These are phyloP conservation scores for Mycena floridula DNA, from an alignment of 768 basidiomycete species.

Conservation along the genomic window DNA sequence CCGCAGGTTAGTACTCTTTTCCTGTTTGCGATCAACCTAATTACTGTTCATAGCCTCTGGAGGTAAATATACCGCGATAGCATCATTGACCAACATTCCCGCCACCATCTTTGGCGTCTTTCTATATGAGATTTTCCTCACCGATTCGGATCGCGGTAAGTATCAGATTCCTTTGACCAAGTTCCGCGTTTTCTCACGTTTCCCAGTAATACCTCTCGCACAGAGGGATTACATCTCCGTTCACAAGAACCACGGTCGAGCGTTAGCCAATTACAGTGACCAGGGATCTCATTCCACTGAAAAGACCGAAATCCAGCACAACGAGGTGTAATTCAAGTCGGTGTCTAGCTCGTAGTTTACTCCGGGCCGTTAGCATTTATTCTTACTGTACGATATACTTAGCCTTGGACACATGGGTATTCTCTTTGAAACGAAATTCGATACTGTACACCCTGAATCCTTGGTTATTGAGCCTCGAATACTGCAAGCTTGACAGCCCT, in stretches of 20 bases:
- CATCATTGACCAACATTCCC: slow-evolving; percentile 41
- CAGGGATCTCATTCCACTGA: too few relatives aligned
- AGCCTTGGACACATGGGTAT: too few relatives aligned
- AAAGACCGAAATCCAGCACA: too few relatives aligned
- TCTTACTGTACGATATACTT: too few relatives aligned
- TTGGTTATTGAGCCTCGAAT: too few relatives aligned
- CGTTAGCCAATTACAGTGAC: too few relatives aligned
- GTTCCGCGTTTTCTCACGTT: slow-evolving; percentile 15
- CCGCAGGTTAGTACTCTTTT: slow-evolving; percentile 2
- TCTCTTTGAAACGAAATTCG: too few relatives aligned
- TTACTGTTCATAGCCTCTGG: slow-evolving; percentile 25
- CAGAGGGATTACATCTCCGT: not conserved
- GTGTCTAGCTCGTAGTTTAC: too few relatives aligned
- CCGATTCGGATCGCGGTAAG: slow-evolving; percentile 6
- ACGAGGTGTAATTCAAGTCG: too few relatives aligned
- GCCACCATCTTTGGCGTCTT: slow-evolving; percentile 33
- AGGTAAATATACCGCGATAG: slow-evolving; percentile 37
- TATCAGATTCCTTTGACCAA: slow-evolving; percentile 10
- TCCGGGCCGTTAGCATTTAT: too few relatives aligned
- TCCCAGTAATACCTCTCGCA: slow-evolving; percentile 6
- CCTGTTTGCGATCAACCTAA: not conserved
- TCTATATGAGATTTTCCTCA: slow-evolving; percentile 28
- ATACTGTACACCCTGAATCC: too few relatives aligned
- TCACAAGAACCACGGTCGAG: not conserved
- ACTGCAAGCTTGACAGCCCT: too few relatives aligned